phyloP scores from a whole-genome alignment of 352 stramenopile genomes.

The Globisporangium camurandrum region DNA sequence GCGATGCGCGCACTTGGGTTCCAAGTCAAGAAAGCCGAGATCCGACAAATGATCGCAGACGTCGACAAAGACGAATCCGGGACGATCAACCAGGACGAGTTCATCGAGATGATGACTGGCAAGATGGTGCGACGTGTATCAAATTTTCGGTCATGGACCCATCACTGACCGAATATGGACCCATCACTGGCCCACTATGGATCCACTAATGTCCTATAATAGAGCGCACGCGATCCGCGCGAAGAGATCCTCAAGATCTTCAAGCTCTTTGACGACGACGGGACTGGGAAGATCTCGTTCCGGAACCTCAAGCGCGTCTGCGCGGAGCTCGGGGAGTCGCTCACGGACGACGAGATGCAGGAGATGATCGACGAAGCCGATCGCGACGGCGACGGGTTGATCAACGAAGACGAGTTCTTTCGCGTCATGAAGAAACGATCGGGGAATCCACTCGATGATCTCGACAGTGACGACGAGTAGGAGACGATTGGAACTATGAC shows the following conservation, averaged over 20 bases:
- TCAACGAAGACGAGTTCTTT: constrained; percentile 95
- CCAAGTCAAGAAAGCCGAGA: constrained; percentile 90
- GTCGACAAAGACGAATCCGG: constrained; percentile 92
- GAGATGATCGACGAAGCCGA: constrained; percentile 96
- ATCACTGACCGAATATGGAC: no score
- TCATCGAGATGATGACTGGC: constrained; percentile 93
- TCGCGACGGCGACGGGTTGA: constrained; percentile 88
- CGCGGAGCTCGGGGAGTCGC: constrained; percentile 65
- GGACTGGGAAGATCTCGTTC: constrained; percentile 93
- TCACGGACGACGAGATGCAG: constrained; percentile 81
- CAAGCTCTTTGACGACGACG: constrained; percentile 93
- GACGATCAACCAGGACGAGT: constrained; percentile 89
- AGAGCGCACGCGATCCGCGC: constrained; percentile 79
- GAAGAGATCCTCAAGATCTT: constrained; percentile 95
- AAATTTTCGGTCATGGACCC: not conserved
- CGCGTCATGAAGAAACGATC: constrained; percentile 94
- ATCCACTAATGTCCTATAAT: no score
- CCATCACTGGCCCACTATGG: no score
- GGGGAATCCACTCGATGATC: constrained; percentile 88
- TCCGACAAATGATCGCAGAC: constrained; percentile 89
- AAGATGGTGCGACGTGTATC: constrained; percentile 68
- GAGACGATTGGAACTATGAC: no score
- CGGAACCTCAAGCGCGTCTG: constrained; percentile 92
- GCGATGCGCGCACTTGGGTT: constrained; percentile 93
- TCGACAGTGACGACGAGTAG: constrained; percentile 87